Base-by-base conservation (phyloP, 371 early-diverging fungal genomes). In the Mucor lusitanicus region DNA sequence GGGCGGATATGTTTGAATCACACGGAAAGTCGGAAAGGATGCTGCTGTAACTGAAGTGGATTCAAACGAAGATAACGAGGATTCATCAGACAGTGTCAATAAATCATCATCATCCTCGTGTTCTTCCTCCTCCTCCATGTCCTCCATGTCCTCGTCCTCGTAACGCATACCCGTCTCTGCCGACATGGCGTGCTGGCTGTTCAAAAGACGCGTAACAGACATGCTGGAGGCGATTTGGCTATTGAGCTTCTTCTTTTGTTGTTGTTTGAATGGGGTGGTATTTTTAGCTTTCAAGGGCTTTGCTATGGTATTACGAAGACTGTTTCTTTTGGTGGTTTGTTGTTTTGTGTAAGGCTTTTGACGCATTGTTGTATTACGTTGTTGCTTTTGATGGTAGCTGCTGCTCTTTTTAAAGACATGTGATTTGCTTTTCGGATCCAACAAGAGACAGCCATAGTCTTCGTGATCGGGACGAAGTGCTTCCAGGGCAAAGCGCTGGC, bases 391-490 rank as follows among this genome's bases (percentile, higher is more conserved):
- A 30, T 61, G 25, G 3, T 50, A 50, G n/a, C 46, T 30, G n/a
- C 46, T 30, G 9, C 23, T 37, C 25, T 63, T 56, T 19, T 62
- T 66, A 42, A 17, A 37, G 57, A 15, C 39, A 19, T 39, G 33
- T 15, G 57, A 32, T 37, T 58, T 58, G 37, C 42, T 44, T 25
- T 68, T 65, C 27, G 80, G 80, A 61, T 79, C 74, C 1, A 83
- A 64, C 39, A 83, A 55, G 3, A 83, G 71, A 62, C 79, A 79
- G 7, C 81, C 81, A 61, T 76, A 86, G 2, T 85, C 85, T 19
- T 80, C 77, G 25, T 87, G 80, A 30, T 69, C 72, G 12, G 90
- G 87, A 19, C 79, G 75, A 9, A 87, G 71, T 35, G 82, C 86
- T 66, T 84, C 85, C 23, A 73, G 66, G 9, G 78, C 75, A 63